Percentiles rank a stretch among this genome's conserved stretches.
Conservation (phyloP, 805 yeast species). For the Sugiyamaella smithiae region DNA sequence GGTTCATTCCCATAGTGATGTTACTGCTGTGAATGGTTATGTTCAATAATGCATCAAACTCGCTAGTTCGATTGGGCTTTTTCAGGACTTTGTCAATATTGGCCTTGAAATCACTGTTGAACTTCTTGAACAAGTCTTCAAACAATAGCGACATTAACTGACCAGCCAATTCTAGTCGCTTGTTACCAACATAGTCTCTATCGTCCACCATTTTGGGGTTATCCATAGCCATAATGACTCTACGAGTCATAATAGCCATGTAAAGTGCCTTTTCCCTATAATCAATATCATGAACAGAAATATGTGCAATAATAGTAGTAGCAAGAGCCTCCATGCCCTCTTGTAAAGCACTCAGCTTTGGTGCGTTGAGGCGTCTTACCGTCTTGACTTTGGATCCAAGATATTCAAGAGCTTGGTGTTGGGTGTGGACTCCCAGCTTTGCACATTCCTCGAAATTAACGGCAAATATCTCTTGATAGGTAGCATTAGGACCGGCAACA, state of each 20-base stretch:
- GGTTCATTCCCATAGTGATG: conserved; percentile 88
- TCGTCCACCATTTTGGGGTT: conserved; percentile 96
- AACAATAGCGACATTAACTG: conserved; percentile 91
- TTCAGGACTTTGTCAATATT: conserved; percentile 90
- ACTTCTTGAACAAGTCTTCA: conserved; percentile 96
- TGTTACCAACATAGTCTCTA: conserved; percentile 97
- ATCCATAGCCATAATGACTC: conserved; percentile 93
- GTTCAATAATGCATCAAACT: conserved; percentile 87
- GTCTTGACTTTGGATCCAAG: conserved; percentile 91
- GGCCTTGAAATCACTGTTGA: conserved; percentile 91
- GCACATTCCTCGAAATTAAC: conserved; percentile 94
- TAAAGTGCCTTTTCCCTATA: conserved; percentile 93
- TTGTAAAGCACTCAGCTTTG: conserved; percentile 74
- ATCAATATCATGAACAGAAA: conserved; percentile 78
- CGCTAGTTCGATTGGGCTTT: conserved; percentile 91
- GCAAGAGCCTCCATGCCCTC: conserved; percentile 93
- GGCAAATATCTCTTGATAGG: conserved; percentile 88
- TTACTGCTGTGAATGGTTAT: conserved; percentile 90
- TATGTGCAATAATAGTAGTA: conserved; percentile 92
- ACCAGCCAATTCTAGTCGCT: conserved; percentile 95
- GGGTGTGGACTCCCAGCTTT: conserved; percentile 78
- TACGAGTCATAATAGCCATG: conserved; percentile 93
- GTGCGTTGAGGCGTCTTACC: conserved; percentile 79
- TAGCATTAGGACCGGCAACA: conserved; percentile 86
- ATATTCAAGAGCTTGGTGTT: conserved; percentile 88